Conservation (phyloP, 108 stramenopile genomes). For the Nitzschia sp. region DNA sequence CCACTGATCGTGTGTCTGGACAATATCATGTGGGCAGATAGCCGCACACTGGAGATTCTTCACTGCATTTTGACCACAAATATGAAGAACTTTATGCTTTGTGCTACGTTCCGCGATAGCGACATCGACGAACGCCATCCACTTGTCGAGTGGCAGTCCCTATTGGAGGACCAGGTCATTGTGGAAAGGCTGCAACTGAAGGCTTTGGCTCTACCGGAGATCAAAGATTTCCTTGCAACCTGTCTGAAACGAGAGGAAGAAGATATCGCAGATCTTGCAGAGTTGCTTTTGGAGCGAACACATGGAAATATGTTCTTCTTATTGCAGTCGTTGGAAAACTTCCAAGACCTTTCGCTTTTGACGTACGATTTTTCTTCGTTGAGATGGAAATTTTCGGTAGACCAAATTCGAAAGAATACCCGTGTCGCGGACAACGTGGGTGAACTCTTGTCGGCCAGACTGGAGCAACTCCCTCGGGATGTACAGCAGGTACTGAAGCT, state of each 20-base stretch:
- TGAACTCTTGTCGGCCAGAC: neutral
- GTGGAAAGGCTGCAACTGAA: neutral
- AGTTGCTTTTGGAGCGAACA: neutral
- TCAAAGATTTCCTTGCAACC: neutral
- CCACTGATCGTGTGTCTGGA: conserved; percentile 3
- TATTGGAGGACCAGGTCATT: neutral
- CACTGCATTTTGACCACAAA: neutral
- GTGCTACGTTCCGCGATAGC: neutral
- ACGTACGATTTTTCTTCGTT: conserved; percentile 1
- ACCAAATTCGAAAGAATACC: conserved; percentile 7
- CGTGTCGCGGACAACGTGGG: conserved; percentile 10
- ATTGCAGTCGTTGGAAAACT: neutral
- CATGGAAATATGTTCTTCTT: conserved; percentile 13
- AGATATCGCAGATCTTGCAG: neutral
- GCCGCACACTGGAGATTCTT: conserved; percentile 1
- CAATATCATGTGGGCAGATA: conserved; percentile 3
- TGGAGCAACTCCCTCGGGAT: conserved; percentile 1
- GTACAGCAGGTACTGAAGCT: neutral
- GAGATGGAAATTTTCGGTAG: conserved; percentile 8
- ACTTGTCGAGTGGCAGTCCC: neutral
- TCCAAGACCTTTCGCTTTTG: neutral
- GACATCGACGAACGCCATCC: neutral
- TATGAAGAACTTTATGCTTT: neutral
- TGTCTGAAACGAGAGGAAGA: conserved; percentile 2
- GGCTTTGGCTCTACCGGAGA: neutral